Conservation (phyloP, 1,284 basidiomycete species). For the Pseudozyma hubeiensis region DNA sequence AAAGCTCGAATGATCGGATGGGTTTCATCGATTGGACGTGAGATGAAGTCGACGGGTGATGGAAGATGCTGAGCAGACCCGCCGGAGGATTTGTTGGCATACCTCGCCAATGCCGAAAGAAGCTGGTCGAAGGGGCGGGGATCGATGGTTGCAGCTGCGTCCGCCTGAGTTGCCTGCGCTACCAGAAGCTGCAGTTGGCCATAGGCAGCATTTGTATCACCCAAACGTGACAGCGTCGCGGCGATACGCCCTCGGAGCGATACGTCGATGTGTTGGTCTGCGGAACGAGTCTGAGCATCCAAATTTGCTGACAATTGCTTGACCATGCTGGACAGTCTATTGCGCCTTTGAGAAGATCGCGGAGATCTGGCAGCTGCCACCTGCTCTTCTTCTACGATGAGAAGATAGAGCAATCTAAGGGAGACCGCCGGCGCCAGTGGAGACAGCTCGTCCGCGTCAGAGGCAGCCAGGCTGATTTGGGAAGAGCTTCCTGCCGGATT, state of each 20-base stretch:
- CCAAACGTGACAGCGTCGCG: constrained; percentile 23
- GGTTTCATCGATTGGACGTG: constrained; percentile 4
- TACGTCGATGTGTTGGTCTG: constrained; percentile 10
- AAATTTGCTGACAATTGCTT: constrained; percentile 8
- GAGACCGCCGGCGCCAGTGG: constrained; percentile 18
- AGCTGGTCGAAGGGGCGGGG: constrained; percentile 46
- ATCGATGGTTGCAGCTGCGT: constrained; percentile 11
- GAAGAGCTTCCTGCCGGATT: constrained; percentile 15
- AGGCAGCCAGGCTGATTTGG: background rate
- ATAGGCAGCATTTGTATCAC: constrained; percentile 21
- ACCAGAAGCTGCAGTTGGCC: constrained; percentile 11
- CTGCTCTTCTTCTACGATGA: constrained; percentile 42
- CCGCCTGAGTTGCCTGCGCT: background rate
- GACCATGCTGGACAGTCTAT: constrained; percentile 6
- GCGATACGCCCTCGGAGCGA: constrained; percentile 32
- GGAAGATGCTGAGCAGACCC: constrained; percentile 13
- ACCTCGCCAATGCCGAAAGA: constrained; percentile 27
- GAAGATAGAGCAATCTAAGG: constrained; percentile 34
- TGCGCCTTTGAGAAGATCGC: constrained; percentile 3
- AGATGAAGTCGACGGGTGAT: constrained; percentile 28
- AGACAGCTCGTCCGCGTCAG: constrained; percentile 1
- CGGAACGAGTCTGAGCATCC: background rate
- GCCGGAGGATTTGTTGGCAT: background rate
- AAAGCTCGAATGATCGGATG: constrained; percentile 35
- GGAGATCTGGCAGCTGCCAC: constrained; percentile 16